A percentile compares a stretch with the other conserved stretches of the same genome.
These are phyloP conservation scores for Diaporthe ilicicola DNA, from an alignment of 2,329 filamentous ascomycete species.

Conservation along the genomic window DNA sequence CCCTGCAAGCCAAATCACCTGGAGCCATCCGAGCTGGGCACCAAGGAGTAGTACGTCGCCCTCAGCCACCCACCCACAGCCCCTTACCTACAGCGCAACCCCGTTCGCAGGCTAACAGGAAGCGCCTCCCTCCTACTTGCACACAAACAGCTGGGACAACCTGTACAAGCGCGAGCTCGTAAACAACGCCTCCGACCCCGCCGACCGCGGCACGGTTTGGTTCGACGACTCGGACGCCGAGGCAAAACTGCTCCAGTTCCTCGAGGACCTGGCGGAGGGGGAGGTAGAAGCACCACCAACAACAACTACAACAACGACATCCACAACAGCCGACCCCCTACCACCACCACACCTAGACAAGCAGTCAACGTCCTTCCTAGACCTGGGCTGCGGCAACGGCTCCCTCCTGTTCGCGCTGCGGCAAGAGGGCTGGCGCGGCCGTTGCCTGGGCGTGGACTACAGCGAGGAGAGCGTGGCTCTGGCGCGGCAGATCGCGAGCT, in stretches of 20 bases:
- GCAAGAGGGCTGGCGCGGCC: conserved; percentile 69
- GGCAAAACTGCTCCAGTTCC: conserved; percentile 76
- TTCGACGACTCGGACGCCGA: conserved; percentile 94
- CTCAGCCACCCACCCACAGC: neutral
- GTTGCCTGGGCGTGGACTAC: conserved; percentile 90
- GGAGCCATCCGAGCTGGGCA: conserved; percentile 81
- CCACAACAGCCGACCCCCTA: too few species aligned
- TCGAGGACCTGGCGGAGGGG: conserved; percentile 53
- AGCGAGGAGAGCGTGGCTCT: conserved; percentile 77
- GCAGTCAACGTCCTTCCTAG: conserved; percentile 71
- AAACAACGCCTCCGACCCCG: conserved; percentile 76
- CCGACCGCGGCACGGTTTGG: conserved; percentile 91
- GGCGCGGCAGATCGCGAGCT: conserved; percentile 68
- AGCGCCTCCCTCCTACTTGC: neutral
- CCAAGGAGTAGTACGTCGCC: conserved; percentile 82
- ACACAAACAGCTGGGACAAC: conserved; percentile 73
- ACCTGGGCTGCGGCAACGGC: conserved; percentile 94
- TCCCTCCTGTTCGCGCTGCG: conserved; percentile 86
- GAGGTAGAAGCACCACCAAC: neutral
- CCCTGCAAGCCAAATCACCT: conserved; percentile 68
- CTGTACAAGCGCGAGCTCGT: conserved; percentile 76
- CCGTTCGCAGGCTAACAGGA: neutral
- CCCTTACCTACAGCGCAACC: conserved; percentile 18
- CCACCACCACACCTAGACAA: conserved; percentile 35
- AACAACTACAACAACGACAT: neutral